Evolutionary conservation across 257 asterid genomes (phyloP), one percentile per base, ranked within the genome.

Genomic region (Scutellaria baicalensis): DNA sequence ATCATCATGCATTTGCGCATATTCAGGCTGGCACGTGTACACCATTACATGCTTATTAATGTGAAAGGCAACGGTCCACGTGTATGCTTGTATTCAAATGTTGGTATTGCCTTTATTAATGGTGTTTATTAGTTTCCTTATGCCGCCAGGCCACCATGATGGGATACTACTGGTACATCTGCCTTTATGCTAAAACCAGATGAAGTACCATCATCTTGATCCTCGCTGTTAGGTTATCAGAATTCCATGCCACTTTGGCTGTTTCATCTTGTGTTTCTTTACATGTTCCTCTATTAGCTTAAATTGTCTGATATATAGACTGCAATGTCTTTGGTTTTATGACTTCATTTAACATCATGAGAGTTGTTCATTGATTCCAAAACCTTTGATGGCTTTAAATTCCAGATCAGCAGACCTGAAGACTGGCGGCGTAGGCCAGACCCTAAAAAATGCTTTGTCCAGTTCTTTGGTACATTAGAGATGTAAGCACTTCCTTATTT

Each of bases 401-500:
- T 79, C 77, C 88, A 88, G 95, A 87, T 91, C 52, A 77, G 96
- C 85, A 80, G 80, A 51, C 96, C 96, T 44, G 96, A 91, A 81
- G 93, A 81, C 57, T 88, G 92, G 92, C 42, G 77, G 48, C 82
- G 80, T 60, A 71, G 67, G 33, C 88, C 95, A 68, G 96, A 91
- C 75, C 86, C 93, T 6, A 89, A 75, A 78, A 89, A 91, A 72
- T 84, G 82, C 76, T 91, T 91, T 48, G 97, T 91, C 56, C 87
- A 89, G 66, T 89, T 91, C 86, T 91, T 71, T 80, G 97, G 97
- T 57, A 91, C 97, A 72, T 47, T 58, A 76, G 97, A 91, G 76
- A 89, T 91, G 97, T 89, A 85, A 85, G 96, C 75, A 64, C 60
- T 48, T 69, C 40, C 68, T 65, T 40, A 16, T n/a, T 16, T 36